Conservation (phyloP, 2,329 filamentous ascomycete species). For the Clarireedia monteithiana region DNA sequence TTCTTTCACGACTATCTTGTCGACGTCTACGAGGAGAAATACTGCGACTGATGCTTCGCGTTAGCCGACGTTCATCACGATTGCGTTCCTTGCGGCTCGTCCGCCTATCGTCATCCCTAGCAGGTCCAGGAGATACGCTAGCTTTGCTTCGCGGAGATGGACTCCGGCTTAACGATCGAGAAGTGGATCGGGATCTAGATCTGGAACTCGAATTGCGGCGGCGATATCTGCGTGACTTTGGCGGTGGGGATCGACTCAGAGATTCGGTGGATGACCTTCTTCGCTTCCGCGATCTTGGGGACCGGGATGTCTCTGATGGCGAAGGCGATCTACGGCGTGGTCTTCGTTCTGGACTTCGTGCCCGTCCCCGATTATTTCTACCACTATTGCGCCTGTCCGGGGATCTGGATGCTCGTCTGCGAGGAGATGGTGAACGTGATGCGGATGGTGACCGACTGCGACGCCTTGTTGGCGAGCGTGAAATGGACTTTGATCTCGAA, state of each 20-base stretch:
- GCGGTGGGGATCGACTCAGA: constrained; percentile 24
- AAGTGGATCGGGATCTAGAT: constrained; percentile 27
- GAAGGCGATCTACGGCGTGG: constrained; percentile 24
- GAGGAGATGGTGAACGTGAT: constrained; percentile 27
- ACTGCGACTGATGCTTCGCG: constrained; percentile 30
- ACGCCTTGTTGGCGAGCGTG: constrained; percentile 24
- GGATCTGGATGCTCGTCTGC: constrained; percentile 25
- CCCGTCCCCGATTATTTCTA: constrained; percentile 23
- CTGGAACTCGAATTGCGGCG: constrained; percentile 22
- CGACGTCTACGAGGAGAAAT: constrained; percentile 25
- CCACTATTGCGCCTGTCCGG: constrained; percentile 25
- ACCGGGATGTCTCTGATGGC: constrained; percentile 18
- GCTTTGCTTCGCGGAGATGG: constrained; percentile 15
- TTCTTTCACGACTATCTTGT: constrained; percentile 22
- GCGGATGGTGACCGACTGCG: constrained; percentile 24
- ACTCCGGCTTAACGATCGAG: constrained; percentile 22
- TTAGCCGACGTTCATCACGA: constrained; percentile 28
- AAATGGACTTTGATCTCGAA: constrained; percentile 23
- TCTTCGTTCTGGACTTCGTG: constrained; percentile 27
- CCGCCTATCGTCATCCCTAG: constrained; percentile 15
- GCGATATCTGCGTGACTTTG: constrained; percentile 23
- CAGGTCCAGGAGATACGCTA: constrained; percentile 17
- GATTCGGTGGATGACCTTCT: constrained; percentile 26
- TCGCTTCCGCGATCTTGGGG: constrained; percentile 25
- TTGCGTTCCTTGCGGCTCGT: constrained; percentile 22